Conservation (phyloP, 2,329 filamentous ascomycete species). For the Trichoderma koningiopsis region DNA sequence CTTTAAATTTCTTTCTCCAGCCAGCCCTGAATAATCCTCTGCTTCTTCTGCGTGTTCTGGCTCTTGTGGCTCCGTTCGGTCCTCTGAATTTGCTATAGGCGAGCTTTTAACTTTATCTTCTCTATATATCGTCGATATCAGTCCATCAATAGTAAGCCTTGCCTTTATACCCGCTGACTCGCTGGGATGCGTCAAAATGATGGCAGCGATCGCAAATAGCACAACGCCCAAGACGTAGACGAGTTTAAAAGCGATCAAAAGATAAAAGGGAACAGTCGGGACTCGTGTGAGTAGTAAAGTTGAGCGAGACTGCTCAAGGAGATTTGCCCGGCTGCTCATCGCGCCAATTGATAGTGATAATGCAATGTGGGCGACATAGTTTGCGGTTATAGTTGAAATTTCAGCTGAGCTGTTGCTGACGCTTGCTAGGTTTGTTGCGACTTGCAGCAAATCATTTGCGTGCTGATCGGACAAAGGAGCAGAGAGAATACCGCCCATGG, state of each 20-base stretch:
- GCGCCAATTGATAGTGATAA: not conserved
- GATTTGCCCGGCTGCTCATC: not conserved
- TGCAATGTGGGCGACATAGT: not conserved
- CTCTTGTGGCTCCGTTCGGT: not conserved
- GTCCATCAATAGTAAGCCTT: not conserved
- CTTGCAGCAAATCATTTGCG: not conserved
- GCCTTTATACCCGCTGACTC: not conserved
- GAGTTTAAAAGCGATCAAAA: not conserved
- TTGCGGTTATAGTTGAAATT: not conserved
- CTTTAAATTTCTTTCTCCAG: not conserved
- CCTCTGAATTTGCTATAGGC: not conserved
- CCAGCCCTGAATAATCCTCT: not conserved
- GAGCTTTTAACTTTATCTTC: not conserved
- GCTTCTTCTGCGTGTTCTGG: not conserved
- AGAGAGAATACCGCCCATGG: slow-evolving; percentile 3
- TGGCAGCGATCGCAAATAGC: not conserved
- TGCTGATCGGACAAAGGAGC: not conserved
- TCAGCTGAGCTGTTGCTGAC: not conserved
- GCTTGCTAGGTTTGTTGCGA: not conserved
- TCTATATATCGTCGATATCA: not conserved
- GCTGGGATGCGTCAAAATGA: not conserved
- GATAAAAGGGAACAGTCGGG: not conserved
- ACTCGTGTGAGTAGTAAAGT: not conserved
- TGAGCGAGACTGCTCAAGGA: slow-evolving; percentile 1
- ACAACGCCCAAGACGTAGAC: not conserved